phyloP scores from a whole-genome alignment of 495 filamentous ascomycete genomes.

The Penicillium silybi region DNA sequence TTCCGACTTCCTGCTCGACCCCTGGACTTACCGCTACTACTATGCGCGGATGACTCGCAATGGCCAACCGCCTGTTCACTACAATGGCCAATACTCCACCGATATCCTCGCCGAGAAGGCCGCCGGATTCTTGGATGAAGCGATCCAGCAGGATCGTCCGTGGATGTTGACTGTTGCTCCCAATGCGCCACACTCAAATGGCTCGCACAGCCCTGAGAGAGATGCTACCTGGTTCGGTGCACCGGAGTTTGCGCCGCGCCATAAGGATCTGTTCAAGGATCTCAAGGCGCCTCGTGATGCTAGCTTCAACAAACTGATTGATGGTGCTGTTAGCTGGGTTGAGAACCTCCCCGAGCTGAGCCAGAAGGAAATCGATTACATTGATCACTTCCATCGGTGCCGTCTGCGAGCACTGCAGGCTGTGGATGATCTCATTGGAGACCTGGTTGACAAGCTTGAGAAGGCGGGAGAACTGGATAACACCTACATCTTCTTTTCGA shows the following conservation, averaged over 20 bases:
- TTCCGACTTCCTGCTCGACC: constrained; percentile 63
- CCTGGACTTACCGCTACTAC: constrained; percentile 64
- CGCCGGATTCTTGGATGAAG: constrained; percentile 54
- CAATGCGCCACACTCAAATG: constrained; percentile 54
- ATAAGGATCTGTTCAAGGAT: constrained; percentile 29
- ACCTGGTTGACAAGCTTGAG: constrained; percentile 47
- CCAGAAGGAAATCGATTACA: constrained; percentile 52
- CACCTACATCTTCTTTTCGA: constrained; percentile 64
- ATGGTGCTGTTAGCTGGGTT: constrained; percentile 56
- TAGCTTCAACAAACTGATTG: constrained; percentile 37
- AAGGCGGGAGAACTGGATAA: constrained; percentile 53
- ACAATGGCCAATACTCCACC: constrained; percentile 52
- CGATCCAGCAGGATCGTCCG: constrained; percentile 42
- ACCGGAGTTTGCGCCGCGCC: constrained; percentile 27
- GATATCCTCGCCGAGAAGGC: constrained; percentile 61
- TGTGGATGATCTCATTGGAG: constrained; percentile 65
- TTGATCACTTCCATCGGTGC: constrained; percentile 60
- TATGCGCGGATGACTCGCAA: constrained; percentile 59
- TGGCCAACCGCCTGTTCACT: constrained; percentile 43
- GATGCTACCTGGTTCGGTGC: constrained; percentile 23
- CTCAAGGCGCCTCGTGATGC: constrained; percentile 23
- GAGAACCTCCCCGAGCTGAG: constrained; percentile 43
- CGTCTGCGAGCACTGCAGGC: constrained; percentile 58
- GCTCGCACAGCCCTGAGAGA: constrained; percentile 8
- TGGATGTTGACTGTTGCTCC: constrained; percentile 66